A percentile compares a stretch with the other conserved stretches of the same genome.
Conservation (phyloP, 495 filamentous ascomycete genomes). For the Tricharina praecox region DNA sequence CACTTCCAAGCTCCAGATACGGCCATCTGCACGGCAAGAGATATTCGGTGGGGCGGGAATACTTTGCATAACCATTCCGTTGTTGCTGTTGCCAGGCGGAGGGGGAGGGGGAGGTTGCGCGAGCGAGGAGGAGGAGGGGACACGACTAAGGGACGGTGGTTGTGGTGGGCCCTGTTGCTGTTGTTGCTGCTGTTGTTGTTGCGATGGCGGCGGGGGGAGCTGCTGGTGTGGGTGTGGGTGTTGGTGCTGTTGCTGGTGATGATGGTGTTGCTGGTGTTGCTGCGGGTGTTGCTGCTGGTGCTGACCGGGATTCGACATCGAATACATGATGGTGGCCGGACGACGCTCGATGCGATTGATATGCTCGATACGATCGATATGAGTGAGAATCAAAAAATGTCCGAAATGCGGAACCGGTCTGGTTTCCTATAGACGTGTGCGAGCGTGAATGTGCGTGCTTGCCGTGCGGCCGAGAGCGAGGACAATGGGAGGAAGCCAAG, state of each 20-base stretch:
- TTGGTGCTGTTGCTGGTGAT: background rate
- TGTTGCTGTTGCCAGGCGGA: background rate
- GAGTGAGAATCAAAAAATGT: too few relatives aligned
- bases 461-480: too few relatives aligned
- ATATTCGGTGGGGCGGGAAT: background rate
- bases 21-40: slow-evolving; percentile 28
- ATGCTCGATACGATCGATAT: too few relatives aligned
- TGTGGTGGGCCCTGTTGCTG: slow-evolving; percentile 36
- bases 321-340: too few relatives aligned
- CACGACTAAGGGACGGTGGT: slow-evolving; percentile 37
- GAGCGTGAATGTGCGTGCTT: too few relatives aligned
- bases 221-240: background rate
- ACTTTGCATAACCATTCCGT: slow-evolving; percentile 1
- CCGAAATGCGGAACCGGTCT: too few relatives aligned
- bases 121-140: slow-evolving; percentile 29
- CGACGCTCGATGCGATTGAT: too few relatives aligned
- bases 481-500: too few relatives aligned
- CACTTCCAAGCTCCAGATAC: slow-evolving; percentile 53
- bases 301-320: too few relatives aligned
- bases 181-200: background rate
- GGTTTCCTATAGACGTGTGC: too few relatives aligned
- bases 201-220: slow-evolving; percentile 40
- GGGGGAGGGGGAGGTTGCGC: slow-evolving; percentile 9
- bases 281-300: too few relatives aligned
- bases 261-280: too few relatives aligned